Evolutionary conservation across 805 yeast genomes (phyloP).

Genomic region (Gaillardinia entomophila): DNA sequence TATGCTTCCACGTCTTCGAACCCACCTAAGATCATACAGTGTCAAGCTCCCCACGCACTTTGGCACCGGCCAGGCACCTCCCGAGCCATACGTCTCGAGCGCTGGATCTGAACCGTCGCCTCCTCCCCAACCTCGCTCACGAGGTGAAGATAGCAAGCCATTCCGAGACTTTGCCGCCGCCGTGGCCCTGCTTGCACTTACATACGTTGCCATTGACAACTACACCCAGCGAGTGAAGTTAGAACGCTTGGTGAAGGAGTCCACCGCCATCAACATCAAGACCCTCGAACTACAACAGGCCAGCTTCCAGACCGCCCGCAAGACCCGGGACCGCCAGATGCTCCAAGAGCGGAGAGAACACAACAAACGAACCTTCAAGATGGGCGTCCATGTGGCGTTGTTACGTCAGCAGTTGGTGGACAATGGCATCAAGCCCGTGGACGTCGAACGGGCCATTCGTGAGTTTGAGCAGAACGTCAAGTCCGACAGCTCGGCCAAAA

Average conservation of each 20-base stretch:
- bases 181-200: constrained; percentile 37
- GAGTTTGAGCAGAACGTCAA: constrained; percentile 57
- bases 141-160: constrained; percentile 1
- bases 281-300: constrained; percentile 40
- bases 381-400: constrained; percentile 64
- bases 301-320: constrained; percentile 44
- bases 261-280: constrained; percentile 31
- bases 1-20: neutral
- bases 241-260: constrained; percentile 29
- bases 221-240: constrained; percentile 36
- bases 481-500: constrained; percentile 50
- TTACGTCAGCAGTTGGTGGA: constrained; percentile 56
- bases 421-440: constrained; percentile 52
- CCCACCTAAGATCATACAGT: too few relatives aligned
- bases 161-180: constrained; percentile 37
- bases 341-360: constrained; percentile 45
- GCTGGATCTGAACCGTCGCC: too few relatives aligned
- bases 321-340: constrained; percentile 47
- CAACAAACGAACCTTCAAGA: constrained; percentile 46
- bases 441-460: constrained; percentile 45
- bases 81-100: too few relatives aligned
- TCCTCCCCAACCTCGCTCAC: neutral
- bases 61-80: too few relatives aligned
- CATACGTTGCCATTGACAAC: constrained; percentile 49
- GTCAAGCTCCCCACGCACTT: too few relatives aligned